Base-by-base conservation (phyloP, 2,329 filamentous ascomycete species). In the Aspergillus ruber region DNA sequence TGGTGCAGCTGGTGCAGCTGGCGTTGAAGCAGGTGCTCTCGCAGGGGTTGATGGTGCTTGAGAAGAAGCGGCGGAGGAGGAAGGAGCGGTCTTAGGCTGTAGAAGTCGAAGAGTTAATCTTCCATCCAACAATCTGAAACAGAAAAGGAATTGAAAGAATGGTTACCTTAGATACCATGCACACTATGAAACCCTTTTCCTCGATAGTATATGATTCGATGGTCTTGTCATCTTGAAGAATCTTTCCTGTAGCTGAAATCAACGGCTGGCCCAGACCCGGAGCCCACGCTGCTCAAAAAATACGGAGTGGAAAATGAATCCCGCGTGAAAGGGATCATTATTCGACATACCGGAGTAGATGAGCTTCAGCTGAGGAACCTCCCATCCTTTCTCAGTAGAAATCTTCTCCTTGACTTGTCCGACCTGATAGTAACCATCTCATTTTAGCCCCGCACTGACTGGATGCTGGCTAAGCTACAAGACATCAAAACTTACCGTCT, bases 171-270 rank as follows among this genome's bases (percentile, higher is more conserved):
- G 88, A 89, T 61, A 95, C 85, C 84, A 98, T 95, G 76, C 93
- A 98, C 51, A 98, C 93, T 62, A 98, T 90, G 69, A 97, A 98
- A 33, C 93, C 93, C 79, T 97, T 98, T 80, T 97, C 93, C 73
- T 98, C 91, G 55, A 98, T 97, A 74, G 89, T 95, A 77, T 97
- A 97, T 36, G 88, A 90, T 71, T 90, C 89, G 60, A 98, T 87
- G 2, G 90, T 95, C 66, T 96, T 93, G 53, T 90, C 89, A 85
- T 98, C 91, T 73, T 96, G 91, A 56, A 98, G 77, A 61, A 98
- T 97, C 78, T 98, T 98, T 75, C 93, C 90, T 96, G 60, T 48
- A 44, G 39, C 50, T 36, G 45, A 53, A 43, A 18, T 39, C 17
- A 39, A 18, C 18, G 10, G n/a, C 36, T 12, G 17, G 15, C 17